Conservation (phyloP, 2,329 filamentous ascomycete species). For the Arthrobotrys entomopaga region DNA sequence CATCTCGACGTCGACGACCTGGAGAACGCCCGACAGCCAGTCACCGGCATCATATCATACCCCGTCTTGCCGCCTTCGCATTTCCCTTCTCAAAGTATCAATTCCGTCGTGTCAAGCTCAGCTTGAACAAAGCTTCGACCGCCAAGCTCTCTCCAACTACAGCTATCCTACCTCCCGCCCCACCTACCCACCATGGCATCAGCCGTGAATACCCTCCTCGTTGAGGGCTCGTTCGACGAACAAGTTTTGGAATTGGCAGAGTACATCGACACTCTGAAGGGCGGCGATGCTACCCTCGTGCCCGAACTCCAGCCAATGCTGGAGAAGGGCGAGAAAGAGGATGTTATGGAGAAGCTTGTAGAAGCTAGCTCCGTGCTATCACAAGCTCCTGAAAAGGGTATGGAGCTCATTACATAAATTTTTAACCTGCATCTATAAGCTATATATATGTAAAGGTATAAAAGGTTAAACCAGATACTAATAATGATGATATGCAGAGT, state of each 20-base stretch:
- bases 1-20: constrained; percentile 12
- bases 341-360: constrained; percentile 88
- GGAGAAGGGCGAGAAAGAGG: constrained; percentile 78
- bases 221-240: constrained; percentile 90
- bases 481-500: constrained; percentile 69
- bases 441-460: constrained; percentile 26
- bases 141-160: too few relatives aligned
- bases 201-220: constrained; percentile 66
- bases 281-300: constrained; percentile 67
- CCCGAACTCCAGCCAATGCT: constrained; percentile 77
- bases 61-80: background rate
- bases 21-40: too few relatives aligned
- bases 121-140: too few relatives aligned
- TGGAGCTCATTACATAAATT: constrained; percentile 7
- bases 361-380: constrained; percentile 80
- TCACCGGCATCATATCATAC: constrained; percentile 10
- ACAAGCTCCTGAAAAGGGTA: constrained; percentile 85
- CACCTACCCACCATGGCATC: constrained; percentile 59
- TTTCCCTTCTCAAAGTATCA: too few relatives aligned
- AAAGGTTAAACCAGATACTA: background rate
- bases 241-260: constrained; percentile 83
- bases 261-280: constrained; percentile 84
- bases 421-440: constrained; percentile 29
- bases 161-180: background rate
- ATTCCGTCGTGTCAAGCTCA: too few relatives aligned